Evolutionary conservation across 768 basidiomycete genomes (phyloP), one percentile per base, ranked within the genome.

Genomic region (Podaxis sp.): DNA sequence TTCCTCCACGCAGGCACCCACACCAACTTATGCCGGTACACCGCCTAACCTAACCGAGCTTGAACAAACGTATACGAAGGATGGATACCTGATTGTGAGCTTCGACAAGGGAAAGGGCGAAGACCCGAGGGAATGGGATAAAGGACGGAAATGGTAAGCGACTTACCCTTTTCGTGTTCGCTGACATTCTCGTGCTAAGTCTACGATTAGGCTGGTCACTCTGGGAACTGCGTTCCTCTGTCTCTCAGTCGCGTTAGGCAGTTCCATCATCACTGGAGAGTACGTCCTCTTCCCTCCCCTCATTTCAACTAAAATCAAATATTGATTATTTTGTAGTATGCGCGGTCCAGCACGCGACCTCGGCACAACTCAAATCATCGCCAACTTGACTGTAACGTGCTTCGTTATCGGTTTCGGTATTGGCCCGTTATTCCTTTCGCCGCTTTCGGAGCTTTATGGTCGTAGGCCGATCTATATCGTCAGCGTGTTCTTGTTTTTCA

Each of bases 321-420:
- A 3, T 36, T 50, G 11, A 55, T 24, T 9, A 29, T 29, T n/a
- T 43, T 19, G 1, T 57, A 78, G 76, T 64, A 70, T 80, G 64
- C 59, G 47, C 25, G 74, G 74, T 9, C 77, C 77, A 8, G 70
- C 71, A 6, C 54, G 65, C 53, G 73, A 73, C 3, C 66, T 79
- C 25, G 66, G 72, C 40, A 73, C 71, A 12, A 68, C 70, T 3
- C 75, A 76, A 66, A 75, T 75, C 55, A 73, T 80, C 27, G 70
- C 75, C 55, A 78, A 78, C 61, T 70, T 80, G n/a, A 76, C 76
- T 2, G 77, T 78, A 7, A 76, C 79, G 7, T 74, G 74, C 46
- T 80, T 79, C 59, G 77, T 80, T 25, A 75, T 79, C 54, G 78
- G 79, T 19, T 79, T 76, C 63, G 77, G 77, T 36, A 70, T 77